Base-by-base conservation (phyloP, 306 rosid species). In the Medicago arabica region DNA sequence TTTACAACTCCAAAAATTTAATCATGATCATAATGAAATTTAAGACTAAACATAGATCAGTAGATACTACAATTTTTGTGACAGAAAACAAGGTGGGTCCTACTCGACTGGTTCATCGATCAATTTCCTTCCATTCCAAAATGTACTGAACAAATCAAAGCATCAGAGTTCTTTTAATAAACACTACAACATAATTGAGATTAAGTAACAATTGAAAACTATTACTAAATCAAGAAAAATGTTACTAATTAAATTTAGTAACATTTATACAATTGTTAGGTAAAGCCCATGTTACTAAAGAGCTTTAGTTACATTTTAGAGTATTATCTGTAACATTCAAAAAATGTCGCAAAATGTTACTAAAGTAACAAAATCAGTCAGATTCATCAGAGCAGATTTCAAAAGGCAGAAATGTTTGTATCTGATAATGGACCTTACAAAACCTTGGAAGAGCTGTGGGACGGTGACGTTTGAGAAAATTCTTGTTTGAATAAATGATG, bases 401-500 rank as follows among this genome's bases (percentile, higher is more conserved):
- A 17, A 18, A 65, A 65, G 8, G 70, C 34, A 39, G 70, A 65
- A 18, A 39, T 65, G 2, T 65, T 65, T 19, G 8, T 65, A 65
- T 65, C 50, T 16, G 70, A 65, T 17, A 65, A 16, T 65, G 70
- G 51, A 39, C 51, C 70, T 40, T 65, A 65, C 70, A 39, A 39
- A 65, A 39, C 70, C 15, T 38, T 64, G 69, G 49, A 64, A 9
- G 50, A 64, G 28, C 25, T 64, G n/a, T 64, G 49, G 69, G 69
- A 64, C 4, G 68, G 46, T 6, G 66, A 60, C 3, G 17, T 15
- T 14, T 60, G 40, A 60, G 4, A 0, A 28, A 25, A 28, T 13
- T 25, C 18, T 31, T 62, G 65, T 34, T 34, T 50, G 7, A 50
- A 50, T n/a, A 50, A 50, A 15, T 50, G 57, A 2, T 46, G 51